Evolutionary conservation across 768 basidiomycete genomes (phyloP).

Genomic region (Hericium alpestre): DNA sequence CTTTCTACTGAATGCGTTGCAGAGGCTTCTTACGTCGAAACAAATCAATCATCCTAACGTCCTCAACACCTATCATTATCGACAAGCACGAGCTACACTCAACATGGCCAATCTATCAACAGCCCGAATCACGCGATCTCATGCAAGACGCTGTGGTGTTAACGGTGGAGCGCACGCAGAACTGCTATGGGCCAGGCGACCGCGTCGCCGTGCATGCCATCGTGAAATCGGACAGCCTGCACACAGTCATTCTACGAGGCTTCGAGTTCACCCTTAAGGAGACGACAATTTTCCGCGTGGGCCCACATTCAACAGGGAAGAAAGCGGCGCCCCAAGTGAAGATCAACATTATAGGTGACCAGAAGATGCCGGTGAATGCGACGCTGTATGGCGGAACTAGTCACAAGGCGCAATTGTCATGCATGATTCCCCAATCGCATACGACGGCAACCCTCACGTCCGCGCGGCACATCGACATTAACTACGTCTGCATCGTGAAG

Average conservation of each 20-base stretch:
- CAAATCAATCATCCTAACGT: conserved; percentile 58
- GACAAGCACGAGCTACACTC: conserved; percentile 92
- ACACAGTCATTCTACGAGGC: conserved; percentile 66
- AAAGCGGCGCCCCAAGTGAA: conserved; percentile 50
- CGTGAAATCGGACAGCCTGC: conserved; percentile 58
- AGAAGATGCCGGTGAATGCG: conserved; percentile 61
- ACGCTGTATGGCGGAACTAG: conserved; percentile 63
- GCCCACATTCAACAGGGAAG: conserved; percentile 42
- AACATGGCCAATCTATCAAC: conserved; percentile 84
- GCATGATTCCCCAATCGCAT: conserved; percentile 60
- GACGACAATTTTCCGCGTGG: conserved; percentile 61
- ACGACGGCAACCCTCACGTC: conserved; percentile 74
- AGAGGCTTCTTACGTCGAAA: conserved; percentile 79
- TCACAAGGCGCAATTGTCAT: conserved; percentile 63
- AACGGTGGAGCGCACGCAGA: conserved; percentile 61
- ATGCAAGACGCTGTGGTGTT: conserved; percentile 63
- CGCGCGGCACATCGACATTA: conserved; percentile 79
- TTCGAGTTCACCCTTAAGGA: conserved; percentile 79
- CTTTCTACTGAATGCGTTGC: conserved; percentile 1
- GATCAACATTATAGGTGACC: conserved; percentile 50
- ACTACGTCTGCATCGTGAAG: conserved; percentile 66
- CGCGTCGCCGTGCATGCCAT: conserved; percentile 61
- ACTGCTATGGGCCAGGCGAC: conserved; percentile 84
- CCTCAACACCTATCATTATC: conserved; percentile 64
- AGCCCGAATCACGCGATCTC: conserved; percentile 60